Evolutionary conservation across 106 monocot genomes (phyloP), one percentile per base, ranked within the genome.

Genomic region (Xerophyta viscosa): DNA sequence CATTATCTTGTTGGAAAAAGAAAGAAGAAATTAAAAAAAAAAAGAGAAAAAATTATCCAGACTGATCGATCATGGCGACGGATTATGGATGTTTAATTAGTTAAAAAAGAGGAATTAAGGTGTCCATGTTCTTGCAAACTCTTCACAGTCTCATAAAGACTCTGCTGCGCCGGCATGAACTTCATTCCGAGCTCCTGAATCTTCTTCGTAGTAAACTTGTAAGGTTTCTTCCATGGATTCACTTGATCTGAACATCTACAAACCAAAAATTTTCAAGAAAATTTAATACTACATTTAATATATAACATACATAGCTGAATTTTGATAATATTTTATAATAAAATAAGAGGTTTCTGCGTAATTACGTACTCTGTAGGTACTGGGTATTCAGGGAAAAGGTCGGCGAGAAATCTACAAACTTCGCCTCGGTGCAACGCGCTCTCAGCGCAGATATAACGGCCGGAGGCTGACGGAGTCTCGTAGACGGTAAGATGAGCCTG

Each of bases 311-410:
- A n/a, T n/a, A n/a, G n/a, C n/a, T n/a, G n/a, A n/a, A n/a, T n/a
- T n/a, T n/a, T n/a, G n/a, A n/a, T n/a, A n/a, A n/a, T n/a, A n/a
- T n/a, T n/a, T n/a, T n/a, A n/a, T n/a, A n/a, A n/a, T n/a, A n/a
- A n/a, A n/a, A n/a, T n/a, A n/a, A n/a, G n/a, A n/a, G n/a, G n/a
- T n/a, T n/a, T n/a, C n/a, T n/a, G n/a, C n/a, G n/a, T n/a, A n/a
- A n/a, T n/a, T 2, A 56, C 21, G 10, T 42, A 82, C 74, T 53
- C 66, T 2, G 48, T 63, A 6, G 82, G 55, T 5, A 84, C 18
- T 3, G 75, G 70, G 45, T 84, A 84, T 17, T 74, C 67, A 17
- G 84, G 78, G 66, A 84, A 84, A 18, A 71, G 50, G 59, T 63
- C 23, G 2, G 37, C 39, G 9, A 84, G 78, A 4, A 71, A 51